These are phyloP conservation scores for Coemansia sp. DNA, from an alignment of 192 early-diverging fungal genomes.

Conservation along the genomic window DNA sequence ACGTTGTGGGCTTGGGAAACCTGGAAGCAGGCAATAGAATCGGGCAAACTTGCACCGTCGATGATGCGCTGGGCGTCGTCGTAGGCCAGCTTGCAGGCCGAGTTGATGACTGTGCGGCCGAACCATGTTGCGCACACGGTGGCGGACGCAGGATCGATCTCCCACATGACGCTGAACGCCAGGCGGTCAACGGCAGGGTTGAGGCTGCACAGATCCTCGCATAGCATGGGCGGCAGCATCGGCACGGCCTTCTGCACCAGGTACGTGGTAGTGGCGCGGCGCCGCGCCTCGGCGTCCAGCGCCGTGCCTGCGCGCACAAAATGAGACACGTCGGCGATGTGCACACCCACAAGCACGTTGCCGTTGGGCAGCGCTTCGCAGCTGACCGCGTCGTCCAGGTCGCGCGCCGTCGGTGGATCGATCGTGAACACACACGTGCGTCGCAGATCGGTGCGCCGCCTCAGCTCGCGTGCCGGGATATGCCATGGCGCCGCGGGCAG, in stretches of 20 bases:
- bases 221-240: constrained; percentile 90
- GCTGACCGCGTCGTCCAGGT: constrained; percentile 56
- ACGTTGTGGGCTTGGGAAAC: constrained; percentile 3
- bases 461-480: constrained; percentile 71
- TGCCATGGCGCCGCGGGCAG: constrained; percentile 75
- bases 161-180: constrained; percentile 73
- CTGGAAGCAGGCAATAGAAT: constrained; percentile 17
- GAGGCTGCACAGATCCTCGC: constrained; percentile 79
- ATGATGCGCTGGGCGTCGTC: constrained; percentile 89
- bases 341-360: constrained; percentile 58
- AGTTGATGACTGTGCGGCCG: constrained; percentile 85
- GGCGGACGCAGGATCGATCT: constrained; percentile 62
- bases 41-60: constrained; percentile 38
- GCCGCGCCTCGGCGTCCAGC: constrained; percentile 83
- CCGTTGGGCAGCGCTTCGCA: constrained; percentile 43
- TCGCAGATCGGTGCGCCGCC: constrained; percentile 73
- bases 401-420: constrained; percentile 66
- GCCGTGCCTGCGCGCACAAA: constrained; percentile 82
- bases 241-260: constrained; percentile 87
- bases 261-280: constrained; percentile 91
- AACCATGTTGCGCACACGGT: constrained; percentile 76
- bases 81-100: constrained; percentile 91
- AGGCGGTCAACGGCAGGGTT: constrained; percentile 86
- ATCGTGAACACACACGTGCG: constrained; percentile 78
- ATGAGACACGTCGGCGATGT: constrained; percentile 96